phyloP scores from a whole-genome alignment of 495 filamentous ascomycete genomes.

The Bacidia gigantensis region DNA sequence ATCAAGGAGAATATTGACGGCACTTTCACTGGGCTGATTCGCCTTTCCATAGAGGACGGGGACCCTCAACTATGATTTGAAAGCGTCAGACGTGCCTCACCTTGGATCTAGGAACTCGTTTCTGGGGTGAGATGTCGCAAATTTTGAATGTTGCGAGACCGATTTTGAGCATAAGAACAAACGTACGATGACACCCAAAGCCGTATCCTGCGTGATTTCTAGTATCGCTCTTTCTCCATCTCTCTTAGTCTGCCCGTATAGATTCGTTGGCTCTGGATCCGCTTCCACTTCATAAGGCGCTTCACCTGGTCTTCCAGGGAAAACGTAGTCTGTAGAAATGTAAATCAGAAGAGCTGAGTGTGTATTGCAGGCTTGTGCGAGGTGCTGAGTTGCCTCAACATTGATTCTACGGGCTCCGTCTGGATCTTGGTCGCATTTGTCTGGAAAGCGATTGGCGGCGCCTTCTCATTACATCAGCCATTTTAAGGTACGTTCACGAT shows the following conservation, averaged over 20 bases:
- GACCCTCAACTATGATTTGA: too few relatives aligned
- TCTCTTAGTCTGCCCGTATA: conserved; percentile 80
- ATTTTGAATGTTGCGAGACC: too few relatives aligned
- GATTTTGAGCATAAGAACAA: too few relatives aligned
- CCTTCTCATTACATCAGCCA: conserved; percentile 30
- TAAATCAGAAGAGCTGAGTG: conserved; percentile 65
- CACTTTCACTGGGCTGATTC: conserved; percentile 56
- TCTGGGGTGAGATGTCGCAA: too few relatives aligned
- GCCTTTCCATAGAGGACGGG: conserved; percentile 72
- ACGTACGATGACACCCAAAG: conserved; percentile 51
- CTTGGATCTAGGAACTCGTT: too few relatives aligned
- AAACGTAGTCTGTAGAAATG: conserved; percentile 94
- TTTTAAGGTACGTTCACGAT: not conserved
- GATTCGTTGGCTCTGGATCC: conserved; percentile 55
- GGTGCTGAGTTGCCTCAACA: conserved; percentile 49
- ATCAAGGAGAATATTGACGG: conserved; percentile 70
- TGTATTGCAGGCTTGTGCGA: conserved; percentile 51
- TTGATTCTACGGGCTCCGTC: conserved; percentile 61
- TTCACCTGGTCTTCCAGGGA: conserved; percentile 65
- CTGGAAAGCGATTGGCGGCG: conserved; percentile 84
- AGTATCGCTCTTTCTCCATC: conserved; percentile 69
- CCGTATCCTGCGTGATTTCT: conserved; percentile 37
- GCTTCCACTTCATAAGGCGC: conserved; percentile 67
- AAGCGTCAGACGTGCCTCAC: too few relatives aligned
- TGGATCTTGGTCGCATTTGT: conserved; percentile 69